Percentiles rank a stretch among this genome's conserved stretches.
Conservation (phyloP, 768 basidiomycete genomes). For the Amanita exitialis region DNA sequence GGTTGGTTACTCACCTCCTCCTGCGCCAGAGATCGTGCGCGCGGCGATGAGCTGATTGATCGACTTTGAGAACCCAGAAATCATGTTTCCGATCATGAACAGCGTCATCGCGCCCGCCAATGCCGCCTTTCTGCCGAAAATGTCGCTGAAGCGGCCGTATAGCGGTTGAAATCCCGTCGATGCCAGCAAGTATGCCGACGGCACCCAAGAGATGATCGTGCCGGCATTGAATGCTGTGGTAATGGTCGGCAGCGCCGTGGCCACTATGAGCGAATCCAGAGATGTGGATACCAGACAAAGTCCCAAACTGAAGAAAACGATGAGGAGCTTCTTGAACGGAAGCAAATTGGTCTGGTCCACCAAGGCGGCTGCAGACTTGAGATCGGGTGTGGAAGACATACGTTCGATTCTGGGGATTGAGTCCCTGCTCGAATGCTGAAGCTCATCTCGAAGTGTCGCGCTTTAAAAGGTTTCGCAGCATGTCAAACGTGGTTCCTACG, state of each 20-base stretch:
- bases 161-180: conserved; percentile 56
- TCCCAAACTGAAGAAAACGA: conserved; percentile 51
- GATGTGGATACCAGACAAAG: conserved; percentile 52
- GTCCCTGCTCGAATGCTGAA: too few species aligned
- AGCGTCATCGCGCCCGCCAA: conserved; percentile 46
- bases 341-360: conserved; percentile 75
- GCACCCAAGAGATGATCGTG: conserved; percentile 59
- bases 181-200: conserved; percentile 60
- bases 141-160: conserved; percentile 55
- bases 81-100: conserved; percentile 56
- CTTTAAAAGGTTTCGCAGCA: too few species aligned
- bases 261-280: conserved; percentile 64
- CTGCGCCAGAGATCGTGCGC: conserved; percentile 57
- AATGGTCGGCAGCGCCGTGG: conserved; percentile 64
- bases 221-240: conserved; percentile 57
- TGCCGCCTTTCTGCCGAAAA: conserved; percentile 55
- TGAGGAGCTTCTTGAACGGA: conserved; percentile 51
- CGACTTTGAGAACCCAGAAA: conserved; percentile 54
- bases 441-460: too few species aligned
- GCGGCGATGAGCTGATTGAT: conserved; percentile 63
- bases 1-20: conserved; percentile 35
- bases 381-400: too few species aligned
- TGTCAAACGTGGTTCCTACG: too few species aligned
- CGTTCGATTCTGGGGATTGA: too few species aligned
- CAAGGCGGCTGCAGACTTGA: conserved; percentile 13